Evolutionary conservation across 192 early-diverging fungal genomes (phyloP), one percentile per base, ranked within the genome.

Genomic region (Mortierella antarctica): DNA sequence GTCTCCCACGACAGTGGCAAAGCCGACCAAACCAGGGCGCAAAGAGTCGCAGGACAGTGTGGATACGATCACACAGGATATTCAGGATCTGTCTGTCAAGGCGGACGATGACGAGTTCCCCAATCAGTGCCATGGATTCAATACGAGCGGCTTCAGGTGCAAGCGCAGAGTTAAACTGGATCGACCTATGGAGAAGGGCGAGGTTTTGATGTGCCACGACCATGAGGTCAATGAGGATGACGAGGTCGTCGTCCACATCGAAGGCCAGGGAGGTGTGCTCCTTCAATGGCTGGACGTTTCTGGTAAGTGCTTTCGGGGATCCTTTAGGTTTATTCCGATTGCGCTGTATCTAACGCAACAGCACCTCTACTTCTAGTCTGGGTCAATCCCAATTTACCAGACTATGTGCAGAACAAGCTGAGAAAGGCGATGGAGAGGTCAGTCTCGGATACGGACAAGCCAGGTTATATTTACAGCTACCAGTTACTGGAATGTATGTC

Each of bases 381-480:
- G 83, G 72, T 85, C 2, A 82, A 85, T 18, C 62, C 55, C 49
- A 57, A 78, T 17, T 57, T 87, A 1, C 81, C 84, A 0, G 65
- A 60, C 13, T 75, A 78, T 64, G 83, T 78, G 2, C 74, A 73
- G 47, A 77, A 73, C 44, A 64, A 83, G 48, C 49, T 87, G 51
- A 55, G 62, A n/a, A 63, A 58, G 55, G 84, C 84, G 44, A 82
- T 87, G 79, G 71, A 83, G 63, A 82, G 73, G 40, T 82, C 86
- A 0, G 70, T 85, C 17, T 83, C 86, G 13, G 70, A 74, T 5
- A 79, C 62, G 1, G 86, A 87, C 49, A 75, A 81, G 46, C 70
- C 86, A 6, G 86, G 86, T 15, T 85, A 82, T 49, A 87, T 87
- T 20, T 87, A 87, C 39, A 79, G 74, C 12, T 87, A 87, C 59